Evolutionary conservation across 768 basidiomycete species (phyloP).

Genomic region (Paxillus ammoniavirescens): DNA sequence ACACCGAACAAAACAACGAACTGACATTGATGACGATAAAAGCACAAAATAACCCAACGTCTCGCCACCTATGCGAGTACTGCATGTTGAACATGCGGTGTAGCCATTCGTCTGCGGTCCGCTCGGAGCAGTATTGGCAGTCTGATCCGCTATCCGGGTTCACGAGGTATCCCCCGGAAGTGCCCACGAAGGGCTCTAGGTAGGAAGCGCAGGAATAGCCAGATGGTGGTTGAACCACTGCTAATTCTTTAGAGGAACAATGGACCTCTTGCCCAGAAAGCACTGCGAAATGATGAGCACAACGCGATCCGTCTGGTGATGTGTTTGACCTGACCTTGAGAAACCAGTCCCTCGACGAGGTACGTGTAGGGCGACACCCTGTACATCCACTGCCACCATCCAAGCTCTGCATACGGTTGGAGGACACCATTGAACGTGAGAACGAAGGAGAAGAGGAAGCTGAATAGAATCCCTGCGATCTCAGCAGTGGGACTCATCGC

Average conservation of each 20-base stretch:
- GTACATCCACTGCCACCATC: conserved; percentile 78
- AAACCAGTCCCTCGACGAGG: conserved; percentile 47
- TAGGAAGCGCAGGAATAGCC: conserved; percentile 49
- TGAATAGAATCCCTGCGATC: conserved; percentile 57
- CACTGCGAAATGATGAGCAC: conserved; percentile 32
- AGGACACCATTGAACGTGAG: conserved; percentile 69
- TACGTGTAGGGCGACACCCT: conserved; percentile 54
- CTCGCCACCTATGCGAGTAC: conserved; percentile 49
- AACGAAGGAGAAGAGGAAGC: conserved; percentile 60
- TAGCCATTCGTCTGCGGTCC: conserved; percentile 56
- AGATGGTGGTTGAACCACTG: conserved; percentile 46
- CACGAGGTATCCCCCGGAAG: conserved; percentile 47
- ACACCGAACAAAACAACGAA: background rate
- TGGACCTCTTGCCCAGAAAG: conserved; percentile 47
- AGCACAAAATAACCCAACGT: conserved; percentile 46
- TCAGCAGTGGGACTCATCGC: conserved; percentile 60
- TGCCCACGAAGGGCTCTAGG: conserved; percentile 39
- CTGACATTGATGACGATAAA: conserved; percentile 46
- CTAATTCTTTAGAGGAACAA: conserved; percentile 65
- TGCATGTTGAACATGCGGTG: conserved; percentile 52
- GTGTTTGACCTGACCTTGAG: conserved; percentile 40
- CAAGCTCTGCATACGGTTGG: conserved; percentile 59
- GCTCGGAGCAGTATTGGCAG: conserved; percentile 56
- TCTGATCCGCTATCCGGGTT: conserved; percentile 35
- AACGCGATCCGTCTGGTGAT: too few species aligned